Evolutionary conservation across 2,329 filamentous ascomycete genomes (phyloP), one percentile per base, ranked within the genome.

Genomic region (Aspergillus sp.): DNA sequence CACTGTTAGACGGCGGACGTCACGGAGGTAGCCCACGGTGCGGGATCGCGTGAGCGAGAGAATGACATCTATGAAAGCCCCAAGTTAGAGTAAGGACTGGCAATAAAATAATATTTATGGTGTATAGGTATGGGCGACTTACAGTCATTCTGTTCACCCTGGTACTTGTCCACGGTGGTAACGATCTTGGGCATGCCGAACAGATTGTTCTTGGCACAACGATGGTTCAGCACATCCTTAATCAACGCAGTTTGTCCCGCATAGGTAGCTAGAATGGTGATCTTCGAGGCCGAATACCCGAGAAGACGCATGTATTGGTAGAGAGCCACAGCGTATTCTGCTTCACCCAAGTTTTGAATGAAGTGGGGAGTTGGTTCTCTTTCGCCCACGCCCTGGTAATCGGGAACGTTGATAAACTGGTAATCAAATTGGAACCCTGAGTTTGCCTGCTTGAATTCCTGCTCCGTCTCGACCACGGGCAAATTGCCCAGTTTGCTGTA

Each of bases 61-160:
- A 58, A 98, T 94, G 56, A 98, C 82, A 61, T 96, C 88, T 93
- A 48, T 8, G 39, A 32, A n/a, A 8, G 26, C 30, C 8, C 19
- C 19, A 19, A 19, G 19, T 19, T 36, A 12, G 34, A 19, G 34
- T 36, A 12, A 36, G 34, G 5, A 36, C 26, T n/a, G 34, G 5
- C n/a, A 36, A 4, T 19, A n/a, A n/a, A 8, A 47, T 34, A 35
- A 61, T 43, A 48, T 7, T 29, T 30, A 28, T 27, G 19, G 2
- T 4, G 7, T n/a, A 36, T 32, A 46, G 48, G n/a, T 30, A 29
- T 41, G 27, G 26, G 27, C 19, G 8, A 81, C 86, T 77, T 77
- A 93, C 88, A 97, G 62, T 98, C 93, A 68, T 98, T 98, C 70
- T 98, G 93, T 74, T 98, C 93, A 65, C 93, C 94, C 72, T 98